phyloP scores from a whole-genome alignment of 2,329 filamentous ascomycete species.

The Phaeosphaeriaceae sp. region DNA sequence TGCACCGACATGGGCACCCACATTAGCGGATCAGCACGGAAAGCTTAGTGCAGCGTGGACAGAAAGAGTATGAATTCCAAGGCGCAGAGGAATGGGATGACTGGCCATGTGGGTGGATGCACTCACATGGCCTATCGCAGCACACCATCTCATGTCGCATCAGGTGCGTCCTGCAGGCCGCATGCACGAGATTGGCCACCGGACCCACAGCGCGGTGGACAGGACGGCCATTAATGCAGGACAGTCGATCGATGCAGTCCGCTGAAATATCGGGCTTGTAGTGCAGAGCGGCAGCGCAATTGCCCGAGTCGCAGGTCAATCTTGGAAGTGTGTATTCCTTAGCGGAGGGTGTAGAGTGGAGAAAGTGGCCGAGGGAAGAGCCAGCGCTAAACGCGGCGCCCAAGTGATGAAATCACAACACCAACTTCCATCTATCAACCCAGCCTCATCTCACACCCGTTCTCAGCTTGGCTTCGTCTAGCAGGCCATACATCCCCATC shows the following conservation, averaged over 20 bases:
- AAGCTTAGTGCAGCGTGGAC: conserved; percentile 46
- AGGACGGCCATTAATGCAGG: conserved; percentile 40
- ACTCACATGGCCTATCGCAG: conserved; percentile 30
- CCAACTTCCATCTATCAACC: conserved; percentile 21
- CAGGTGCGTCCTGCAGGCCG: conserved; percentile 38
- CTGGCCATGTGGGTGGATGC: conserved; percentile 38
- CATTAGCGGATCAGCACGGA: conserved; percentile 44
- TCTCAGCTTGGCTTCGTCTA: conserved; percentile 21
- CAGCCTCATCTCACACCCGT: conserved; percentile 28
- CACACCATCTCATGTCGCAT: conserved; percentile 32
- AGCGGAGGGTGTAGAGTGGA: conserved; percentile 12
- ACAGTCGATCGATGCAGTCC: conserved; percentile 36
- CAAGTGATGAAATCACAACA: conserved; percentile 14
- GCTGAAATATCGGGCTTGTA: conserved; percentile 19
- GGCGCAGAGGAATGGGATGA: conserved; percentile 39
- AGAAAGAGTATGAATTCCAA: conserved; percentile 37
- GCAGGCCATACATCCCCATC: conserved; percentile 23
- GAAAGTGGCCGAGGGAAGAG: conserved; percentile 18
- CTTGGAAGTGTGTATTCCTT: conserved; percentile 1
- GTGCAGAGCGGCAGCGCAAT: conserved; percentile 21
- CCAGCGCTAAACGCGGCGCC: conserved; percentile 26
- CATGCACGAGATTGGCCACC: conserved; percentile 35
- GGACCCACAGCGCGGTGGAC: conserved; percentile 29
- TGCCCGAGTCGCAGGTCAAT: conserved; percentile 17
- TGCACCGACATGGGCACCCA: conserved; percentile 39